A percentile compares a stretch with the other conserved stretches of the same genome.
Evolutionary conservation across 1,139 yeast genomes (phyloP).

Genomic region (Kurtzmaniella quercitrusa): DNA sequence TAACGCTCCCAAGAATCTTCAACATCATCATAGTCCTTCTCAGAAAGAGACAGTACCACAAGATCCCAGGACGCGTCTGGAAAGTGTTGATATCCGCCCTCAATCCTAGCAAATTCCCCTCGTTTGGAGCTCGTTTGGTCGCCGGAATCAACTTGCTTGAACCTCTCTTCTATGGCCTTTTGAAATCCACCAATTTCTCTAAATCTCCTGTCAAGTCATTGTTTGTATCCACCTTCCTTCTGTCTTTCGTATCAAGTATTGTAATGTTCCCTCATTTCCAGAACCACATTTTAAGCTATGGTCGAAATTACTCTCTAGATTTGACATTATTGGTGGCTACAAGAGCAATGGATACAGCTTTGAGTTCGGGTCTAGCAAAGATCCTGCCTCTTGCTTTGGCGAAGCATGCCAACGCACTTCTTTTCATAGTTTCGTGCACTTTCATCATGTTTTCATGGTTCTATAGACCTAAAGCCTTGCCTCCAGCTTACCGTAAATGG

Average conservation of each 20-base stretch:
- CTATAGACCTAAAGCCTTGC: slow-evolving; percentile 25
- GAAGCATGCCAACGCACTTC: slow-evolving; percentile 23
- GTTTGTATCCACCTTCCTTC: slow-evolving; percentile 26
- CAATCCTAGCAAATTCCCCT: slow-evolving; percentile 29
- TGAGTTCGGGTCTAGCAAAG: slow-evolving; percentile 20
- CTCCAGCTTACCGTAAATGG: slow-evolving; percentile 37
- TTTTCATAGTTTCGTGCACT: slow-evolving; percentile 26
- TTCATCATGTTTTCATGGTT: slow-evolving; percentile 37
- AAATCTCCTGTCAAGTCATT: slow-evolving; percentile 16
- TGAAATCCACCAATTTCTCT: slow-evolving; percentile 11
- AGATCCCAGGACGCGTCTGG: slow-evolving; percentile 13
- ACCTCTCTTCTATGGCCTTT: slow-evolving; percentile 20
- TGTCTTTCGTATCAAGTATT: slow-evolving; percentile 26
- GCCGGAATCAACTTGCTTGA: slow-evolving; percentile 31
- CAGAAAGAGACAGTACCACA: slow-evolving; percentile 15
- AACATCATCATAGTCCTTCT: slow-evolving; percentile 16
- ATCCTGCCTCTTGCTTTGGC: slow-evolving; percentile 14
- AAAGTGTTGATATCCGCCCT: slow-evolving; percentile 19
- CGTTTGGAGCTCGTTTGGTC: slow-evolving; percentile 26
- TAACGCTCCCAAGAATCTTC: slow-evolving; percentile 26
- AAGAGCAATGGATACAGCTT: slow-evolving; percentile 33
- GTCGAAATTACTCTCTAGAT: slow-evolving; percentile 29
- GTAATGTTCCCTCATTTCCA: slow-evolving; percentile 27
- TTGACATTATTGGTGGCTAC: slow-evolving; percentile 32
- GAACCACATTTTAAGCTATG: slow-evolving; percentile 24